Evolutionary conservation across 108 stramenopile species (phyloP).

Genomic region (Asterionellopsis glacialis): DNA sequence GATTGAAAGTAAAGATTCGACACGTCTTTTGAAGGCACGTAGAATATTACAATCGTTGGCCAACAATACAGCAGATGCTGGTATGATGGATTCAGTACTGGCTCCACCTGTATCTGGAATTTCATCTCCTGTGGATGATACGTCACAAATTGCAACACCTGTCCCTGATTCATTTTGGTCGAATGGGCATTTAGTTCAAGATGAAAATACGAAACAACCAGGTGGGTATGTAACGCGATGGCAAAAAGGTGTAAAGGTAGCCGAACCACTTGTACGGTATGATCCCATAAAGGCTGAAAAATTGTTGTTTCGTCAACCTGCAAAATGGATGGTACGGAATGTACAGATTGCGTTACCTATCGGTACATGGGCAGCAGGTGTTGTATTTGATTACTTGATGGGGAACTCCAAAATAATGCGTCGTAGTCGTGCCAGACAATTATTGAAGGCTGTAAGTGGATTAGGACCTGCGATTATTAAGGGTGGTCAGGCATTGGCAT

Average conservation of each 20-base stretch:
- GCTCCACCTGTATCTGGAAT: too few species aligned
- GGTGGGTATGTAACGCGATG: conserved; percentile 37
- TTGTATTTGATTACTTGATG: conserved; percentile 66
- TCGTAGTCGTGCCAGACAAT: conserved; percentile 66
- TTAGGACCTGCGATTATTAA: conserved; percentile 95
- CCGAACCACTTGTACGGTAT: conserved; percentile 87
- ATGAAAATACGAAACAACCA: background rate
- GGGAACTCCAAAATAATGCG: conserved; percentile 34
- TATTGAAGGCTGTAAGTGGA: conserved; percentile 69
- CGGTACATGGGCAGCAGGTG: conserved; percentile 71
- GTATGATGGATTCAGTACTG: too few species aligned
- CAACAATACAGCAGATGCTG: background rate
- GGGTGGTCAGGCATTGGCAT: conserved; percentile 89
- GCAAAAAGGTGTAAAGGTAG: conserved; percentile 62
- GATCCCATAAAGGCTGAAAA: conserved; percentile 80
- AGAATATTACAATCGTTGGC: background rate
- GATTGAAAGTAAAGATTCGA: background rate
- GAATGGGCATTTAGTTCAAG: conserved; percentile 43
- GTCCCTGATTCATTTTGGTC: conserved; percentile 39
- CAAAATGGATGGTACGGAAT: conserved; percentile 91
- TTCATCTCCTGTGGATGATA: too few species aligned
- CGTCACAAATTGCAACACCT: too few species aligned
- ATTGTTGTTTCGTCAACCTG: conserved; percentile 80
- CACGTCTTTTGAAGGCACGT: background rate
- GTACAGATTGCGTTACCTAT: conserved; percentile 89